Conservation (phyloP, 2,329 filamentous ascomycete genomes). For the Metarhizium humberi region DNA sequence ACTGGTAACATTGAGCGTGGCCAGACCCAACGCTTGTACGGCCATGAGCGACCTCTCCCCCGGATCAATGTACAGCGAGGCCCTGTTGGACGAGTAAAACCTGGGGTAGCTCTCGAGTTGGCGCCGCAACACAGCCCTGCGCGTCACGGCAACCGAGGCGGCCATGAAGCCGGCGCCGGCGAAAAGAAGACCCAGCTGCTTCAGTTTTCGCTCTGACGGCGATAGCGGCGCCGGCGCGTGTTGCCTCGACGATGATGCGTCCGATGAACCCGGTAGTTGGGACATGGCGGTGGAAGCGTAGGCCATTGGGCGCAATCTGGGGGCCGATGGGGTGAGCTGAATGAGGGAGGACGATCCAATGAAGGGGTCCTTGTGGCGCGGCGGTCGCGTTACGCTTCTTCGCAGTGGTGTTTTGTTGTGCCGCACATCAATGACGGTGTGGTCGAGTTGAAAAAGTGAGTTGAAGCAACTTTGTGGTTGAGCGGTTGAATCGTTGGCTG, state of each 20-base stretch:
- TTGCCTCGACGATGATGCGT: slow-evolving; percentile 7
- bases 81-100: slow-evolving; percentile 58
- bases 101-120: slow-evolving; percentile 52
- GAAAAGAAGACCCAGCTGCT: slow-evolving; percentile 61
- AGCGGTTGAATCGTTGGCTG: neutral
- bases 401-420: neutral
- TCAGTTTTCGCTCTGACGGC: slow-evolving; percentile 34
- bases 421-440: neutral
- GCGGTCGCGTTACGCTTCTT: neutral
- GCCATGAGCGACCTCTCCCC: slow-evolving; percentile 51
- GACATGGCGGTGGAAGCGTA: neutral
- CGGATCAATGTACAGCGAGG: slow-evolving; percentile 15
- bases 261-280: slow-evolving; percentile 6
- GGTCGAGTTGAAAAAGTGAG: neutral
- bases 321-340: neutral
- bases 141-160: slow-evolving; percentile 61
- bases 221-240: slow-evolving; percentile 26
- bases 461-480: neutral
- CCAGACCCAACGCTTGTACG: slow-evolving; percentile 72
- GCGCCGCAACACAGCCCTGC: slow-evolving; percentile 59
- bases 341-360: neutral
- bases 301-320: neutral
- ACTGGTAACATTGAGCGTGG: slow-evolving; percentile 75
- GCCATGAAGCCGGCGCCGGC: slow-evolving; percentile 68
- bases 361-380: neutral